A percentile compares a stretch with the other conserved stretches of the same genome.
These are phyloP conservation scores for Bipolaris gigantea DNA, from an alignment of 2,329 filamentous ascomycete genomes.

Conservation along the genomic window DNA sequence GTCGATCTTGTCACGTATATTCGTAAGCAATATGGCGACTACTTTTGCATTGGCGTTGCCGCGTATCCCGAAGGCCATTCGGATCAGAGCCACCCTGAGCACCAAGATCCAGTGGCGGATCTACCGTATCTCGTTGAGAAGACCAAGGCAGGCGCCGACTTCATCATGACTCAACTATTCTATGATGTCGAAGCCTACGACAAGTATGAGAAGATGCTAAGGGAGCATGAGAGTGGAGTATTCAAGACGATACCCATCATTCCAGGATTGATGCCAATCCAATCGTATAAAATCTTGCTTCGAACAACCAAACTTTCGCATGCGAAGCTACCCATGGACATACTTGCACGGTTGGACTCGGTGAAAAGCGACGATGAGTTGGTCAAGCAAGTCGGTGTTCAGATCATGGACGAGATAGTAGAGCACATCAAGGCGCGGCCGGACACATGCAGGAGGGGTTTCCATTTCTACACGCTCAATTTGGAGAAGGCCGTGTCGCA, in stretches of 20 bases:
- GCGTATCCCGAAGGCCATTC: conserved; percentile 95
- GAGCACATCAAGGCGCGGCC: conserved; percentile 71
- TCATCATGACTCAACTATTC: conserved; percentile 98
- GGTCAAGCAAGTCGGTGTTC: conserved; percentile 77
- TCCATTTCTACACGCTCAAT: conserved; percentile 98
- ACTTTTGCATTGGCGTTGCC: conserved; percentile 94
- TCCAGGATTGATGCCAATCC: conserved; percentile 94
- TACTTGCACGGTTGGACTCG: conserved; percentile 70
- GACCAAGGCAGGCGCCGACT: conserved; percentile 87
- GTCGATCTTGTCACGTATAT: conserved; percentile 91
- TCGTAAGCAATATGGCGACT: conserved; percentile 79
- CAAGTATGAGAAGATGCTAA: conserved; percentile 73
- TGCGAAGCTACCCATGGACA: conserved; percentile 72
- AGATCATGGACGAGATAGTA: conserved; percentile 82
- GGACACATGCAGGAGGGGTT: conserved; percentile 59
- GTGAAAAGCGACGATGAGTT: conserved; percentile 79
- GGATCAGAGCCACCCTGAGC: conserved; percentile 85
- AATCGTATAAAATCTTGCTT: conserved; percentile 94
- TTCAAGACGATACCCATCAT: conserved; percentile 90
- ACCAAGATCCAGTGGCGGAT: conserved; percentile 67
- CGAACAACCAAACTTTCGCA: conserved; percentile 93
- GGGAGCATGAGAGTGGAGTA: conserved; percentile 78
- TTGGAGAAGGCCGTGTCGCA: conserved; percentile 95
- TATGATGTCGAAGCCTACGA: conserved; percentile 86
- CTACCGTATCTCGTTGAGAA: conserved; percentile 90